Percentiles rank a stretch among this genome's conserved stretches.
These are phyloP conservation scores for Ophiocordyceps camponoti-saundersi DNA, from an alignment of 2,329 filamentous ascomycete species.

Conservation along the genomic window DNA sequence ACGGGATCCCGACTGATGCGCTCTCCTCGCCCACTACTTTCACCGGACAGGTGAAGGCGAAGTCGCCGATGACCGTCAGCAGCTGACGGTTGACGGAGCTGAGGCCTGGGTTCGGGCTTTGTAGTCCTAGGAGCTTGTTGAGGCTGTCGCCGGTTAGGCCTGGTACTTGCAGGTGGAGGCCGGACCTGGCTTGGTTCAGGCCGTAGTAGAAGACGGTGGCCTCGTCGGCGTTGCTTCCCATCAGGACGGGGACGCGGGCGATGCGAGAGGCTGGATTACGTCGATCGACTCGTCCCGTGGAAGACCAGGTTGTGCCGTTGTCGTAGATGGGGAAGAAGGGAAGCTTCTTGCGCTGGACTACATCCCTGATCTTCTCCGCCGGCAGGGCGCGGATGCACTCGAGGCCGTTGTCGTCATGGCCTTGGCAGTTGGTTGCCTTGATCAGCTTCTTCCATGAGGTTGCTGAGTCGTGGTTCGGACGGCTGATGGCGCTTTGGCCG, in stretches of 20 bases:
- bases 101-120: slow-evolving; percentile 5
- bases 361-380: slow-evolving; percentile 3
- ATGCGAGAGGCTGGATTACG: slow-evolving; percentile 4
- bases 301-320: slow-evolving; percentile 6
- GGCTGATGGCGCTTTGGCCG: slow-evolving; percentile 3
- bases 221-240: slow-evolving; percentile 9
- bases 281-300: slow-evolving; percentile 4
- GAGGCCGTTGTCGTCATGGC: slow-evolving; percentile 1
- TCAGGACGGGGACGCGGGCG: slow-evolving; percentile 9
- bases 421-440: slow-evolving; percentile 3
- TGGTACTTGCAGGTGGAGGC: neutral
- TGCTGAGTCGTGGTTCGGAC: neutral
- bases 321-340: slow-evolving; percentile 8
- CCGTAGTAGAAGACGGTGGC: slow-evolving; percentile 1
- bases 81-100: slow-evolving; percentile 6
- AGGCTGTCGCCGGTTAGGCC: neutral
- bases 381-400: slow-evolving; percentile 10
- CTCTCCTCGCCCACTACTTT: slow-evolving; percentile 14
- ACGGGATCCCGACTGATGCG: slow-evolving; percentile 13
- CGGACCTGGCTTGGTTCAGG: neutral
- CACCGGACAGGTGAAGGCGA: slow-evolving; percentile 7
- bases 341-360: slow-evolving; percentile 6
- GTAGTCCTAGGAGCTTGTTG: slow-evolving; percentile 2
- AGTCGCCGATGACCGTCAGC: slow-evolving; percentile 6
- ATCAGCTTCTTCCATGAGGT: slow-evolving; percentile 7